Conservation (phyloP, 2,329 filamentous ascomycete species). For the Thielaviopsis ethacetica region DNA sequence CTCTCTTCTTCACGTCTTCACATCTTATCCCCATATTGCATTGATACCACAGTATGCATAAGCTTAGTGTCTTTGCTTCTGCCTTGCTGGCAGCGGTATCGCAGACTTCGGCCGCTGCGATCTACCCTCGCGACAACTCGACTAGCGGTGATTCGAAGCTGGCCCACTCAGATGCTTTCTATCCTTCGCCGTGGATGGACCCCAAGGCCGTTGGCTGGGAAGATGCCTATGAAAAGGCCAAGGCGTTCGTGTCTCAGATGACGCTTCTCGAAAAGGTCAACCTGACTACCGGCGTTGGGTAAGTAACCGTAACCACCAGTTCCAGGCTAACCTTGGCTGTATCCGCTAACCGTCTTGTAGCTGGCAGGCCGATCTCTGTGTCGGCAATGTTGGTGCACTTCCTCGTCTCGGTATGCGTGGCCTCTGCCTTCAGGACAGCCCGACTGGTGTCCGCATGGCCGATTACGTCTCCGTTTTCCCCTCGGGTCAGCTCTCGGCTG, state of each 20-base stretch:
- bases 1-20: not conserved
- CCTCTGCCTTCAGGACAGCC: constrained; percentile 78
- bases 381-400: constrained; percentile 58
- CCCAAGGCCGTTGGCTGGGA: constrained; percentile 57
- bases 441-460: constrained; percentile 58
- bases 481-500: constrained; percentile 60
- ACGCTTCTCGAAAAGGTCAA: constrained; percentile 87
- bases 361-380: constrained; percentile 48
- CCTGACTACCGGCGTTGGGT: constrained; percentile 79
- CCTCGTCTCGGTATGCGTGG: constrained; percentile 53
- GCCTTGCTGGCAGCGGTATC: constrained; percentile 9
- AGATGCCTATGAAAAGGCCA: constrained; percentile 59
- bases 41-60: constrained; percentile 4
- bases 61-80: constrained; percentile 10
- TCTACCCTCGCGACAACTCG: not conserved
- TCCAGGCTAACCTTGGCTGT: not conserved
- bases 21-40: not conserved
- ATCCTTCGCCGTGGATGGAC: constrained; percentile 78
- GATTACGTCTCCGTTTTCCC: constrained; percentile 75
- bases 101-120: constrained; percentile 2
- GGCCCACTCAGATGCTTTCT: constrained; percentile 41
- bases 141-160: constrained; percentile 13
- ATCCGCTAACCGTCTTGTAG: constrained; percentile 14
- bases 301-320: constrained; percentile 19
- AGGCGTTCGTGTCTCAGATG: constrained; percentile 64